A percentile compares a stretch with the other conserved stretches of the same genome.
Conservation (phyloP, 306 rosid species). For the Pachyrhizus erosus region DNA sequence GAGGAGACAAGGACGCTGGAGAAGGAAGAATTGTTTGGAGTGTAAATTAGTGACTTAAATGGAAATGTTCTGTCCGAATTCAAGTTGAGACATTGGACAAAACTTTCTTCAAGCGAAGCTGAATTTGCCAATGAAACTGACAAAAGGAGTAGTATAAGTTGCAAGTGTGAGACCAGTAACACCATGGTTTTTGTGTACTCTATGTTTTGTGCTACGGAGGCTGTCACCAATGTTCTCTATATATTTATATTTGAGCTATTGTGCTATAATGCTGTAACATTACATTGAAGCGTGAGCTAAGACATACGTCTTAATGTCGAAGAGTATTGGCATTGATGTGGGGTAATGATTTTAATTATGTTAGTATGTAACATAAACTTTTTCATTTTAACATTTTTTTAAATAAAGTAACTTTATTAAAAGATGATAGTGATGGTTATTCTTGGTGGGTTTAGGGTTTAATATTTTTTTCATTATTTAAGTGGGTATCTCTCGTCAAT, state of each 20-base stretch:
- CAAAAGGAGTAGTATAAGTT: constrained; percentile 45
- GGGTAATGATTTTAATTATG: too few species aligned
- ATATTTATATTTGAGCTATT: constrained; percentile 20
- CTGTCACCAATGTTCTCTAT: constrained; percentile 33
- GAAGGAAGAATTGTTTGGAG: constrained; percentile 49
- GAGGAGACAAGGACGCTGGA: constrained; percentile 48
- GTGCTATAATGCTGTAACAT: neutral
- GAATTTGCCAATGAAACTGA: constrained; percentile 46
- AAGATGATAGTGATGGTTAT: too few species aligned
- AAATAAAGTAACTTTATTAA: too few species aligned
- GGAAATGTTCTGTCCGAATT: constrained; percentile 46
- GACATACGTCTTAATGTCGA: constrained; percentile 42
- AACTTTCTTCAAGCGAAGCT: constrained; percentile 46
- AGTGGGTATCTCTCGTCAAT: too few species aligned
- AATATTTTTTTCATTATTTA: too few species aligned
- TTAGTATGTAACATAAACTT: too few species aligned
- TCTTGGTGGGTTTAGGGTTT: too few species aligned
- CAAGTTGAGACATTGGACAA: constrained; percentile 51
- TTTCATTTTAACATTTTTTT: too few species aligned
- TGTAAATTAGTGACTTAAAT: constrained; percentile 38
- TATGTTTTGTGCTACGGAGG: constrained; percentile 9
- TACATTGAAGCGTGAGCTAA: constrained; percentile 44
- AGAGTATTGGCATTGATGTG: too few species aligned
- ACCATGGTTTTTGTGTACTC: constrained; percentile 41
- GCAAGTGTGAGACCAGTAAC: constrained; percentile 38